phyloP scores from a whole-genome alignment of 2,329 filamentous ascomycete genomes.

The Aschersonia sp. region DNA sequence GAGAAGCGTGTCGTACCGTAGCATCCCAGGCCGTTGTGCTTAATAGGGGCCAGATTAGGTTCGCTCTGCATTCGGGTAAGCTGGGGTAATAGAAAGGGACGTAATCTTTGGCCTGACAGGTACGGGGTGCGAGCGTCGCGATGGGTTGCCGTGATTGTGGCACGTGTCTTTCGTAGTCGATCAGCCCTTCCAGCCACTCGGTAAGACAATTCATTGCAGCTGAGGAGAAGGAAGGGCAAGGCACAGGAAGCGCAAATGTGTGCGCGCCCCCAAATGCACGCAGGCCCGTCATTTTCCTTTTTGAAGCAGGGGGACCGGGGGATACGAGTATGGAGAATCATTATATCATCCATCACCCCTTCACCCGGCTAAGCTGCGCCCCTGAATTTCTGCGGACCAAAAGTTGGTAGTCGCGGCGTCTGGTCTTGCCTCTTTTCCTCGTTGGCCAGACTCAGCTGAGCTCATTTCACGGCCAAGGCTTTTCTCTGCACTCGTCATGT shows the following conservation, averaged over 20 bases:
- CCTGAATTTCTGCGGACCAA: neutral
- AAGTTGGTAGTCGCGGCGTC: neutral
- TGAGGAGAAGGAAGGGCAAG: neutral
- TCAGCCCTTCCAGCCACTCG: neutral
- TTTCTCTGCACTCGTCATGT: neutral
- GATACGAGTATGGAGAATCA: too few species aligned
- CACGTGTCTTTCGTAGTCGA: neutral
- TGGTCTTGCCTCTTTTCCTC: neutral
- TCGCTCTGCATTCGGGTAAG: neutral
- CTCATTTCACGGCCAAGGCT: neutral
- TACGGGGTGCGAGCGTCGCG: neutral
- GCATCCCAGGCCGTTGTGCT: neutral
- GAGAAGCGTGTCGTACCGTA: neutral
- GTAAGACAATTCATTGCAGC: neutral
- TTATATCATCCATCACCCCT: too few species aligned
- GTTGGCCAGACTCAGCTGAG: neutral
- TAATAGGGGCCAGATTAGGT: neutral
- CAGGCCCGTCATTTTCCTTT: neutral
- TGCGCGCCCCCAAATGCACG: too few species aligned
- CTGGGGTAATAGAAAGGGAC: neutral
- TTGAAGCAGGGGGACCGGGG: neutral
- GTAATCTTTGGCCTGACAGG: neutral
- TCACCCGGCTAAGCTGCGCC: neutral
- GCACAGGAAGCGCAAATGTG: too few species aligned
- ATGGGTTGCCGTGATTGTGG: neutral